Base-by-base conservation (phyloP, 2,329 filamentous ascomycete species). In the Myriosclerotinia curreyana region DNA sequence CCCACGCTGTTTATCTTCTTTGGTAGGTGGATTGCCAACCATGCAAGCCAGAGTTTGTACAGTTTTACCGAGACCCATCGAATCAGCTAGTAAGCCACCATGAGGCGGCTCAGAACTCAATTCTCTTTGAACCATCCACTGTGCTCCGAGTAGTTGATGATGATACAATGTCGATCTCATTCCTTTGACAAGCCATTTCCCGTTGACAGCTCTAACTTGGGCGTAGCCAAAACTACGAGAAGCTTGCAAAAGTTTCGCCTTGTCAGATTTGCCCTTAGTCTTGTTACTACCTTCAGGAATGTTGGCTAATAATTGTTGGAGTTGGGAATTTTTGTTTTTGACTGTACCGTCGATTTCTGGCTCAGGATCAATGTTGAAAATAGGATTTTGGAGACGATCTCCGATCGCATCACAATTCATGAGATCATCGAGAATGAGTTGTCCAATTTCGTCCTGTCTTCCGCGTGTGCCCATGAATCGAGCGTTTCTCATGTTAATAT, bases 61-160 rank as follows among this genome's bases (percentile, higher is more conserved):
- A 0, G 86, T 89, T 73, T 89, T 89, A 0, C 86, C 86, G 0
- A 89, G 72, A 0, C 86, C 86, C 84, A 88, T 87, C 34, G 81
- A 81, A 69, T 89, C 85, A 0, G 82, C 83, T 0, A 88, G 69
- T 1, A 89, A 76, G 0, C 86, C 86, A 3, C 86, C 86, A 61
- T 69, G 55, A 0, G 79, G 82, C 40, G 71, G 63, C 0, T 73
- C 46, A 0, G 28, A 12, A 1, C 66, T 74, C 5, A 77, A 74
- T 69, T 88, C 85, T 3, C 81, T 77, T 4, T 73, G 69, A 0
- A 82, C 69, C 84, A 87, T 86, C 75, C 83, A 87, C 0, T 78
- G 76, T 0, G 76, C 77, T 0, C 79, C 82, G 0, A 81, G 74
- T 0, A 86, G 67, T 61, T 88, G 85, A 54, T 84, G 80, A 12